phyloP scores from a whole-genome alignment of 441 rosid species.

The Gossypium aridum region DNA sequence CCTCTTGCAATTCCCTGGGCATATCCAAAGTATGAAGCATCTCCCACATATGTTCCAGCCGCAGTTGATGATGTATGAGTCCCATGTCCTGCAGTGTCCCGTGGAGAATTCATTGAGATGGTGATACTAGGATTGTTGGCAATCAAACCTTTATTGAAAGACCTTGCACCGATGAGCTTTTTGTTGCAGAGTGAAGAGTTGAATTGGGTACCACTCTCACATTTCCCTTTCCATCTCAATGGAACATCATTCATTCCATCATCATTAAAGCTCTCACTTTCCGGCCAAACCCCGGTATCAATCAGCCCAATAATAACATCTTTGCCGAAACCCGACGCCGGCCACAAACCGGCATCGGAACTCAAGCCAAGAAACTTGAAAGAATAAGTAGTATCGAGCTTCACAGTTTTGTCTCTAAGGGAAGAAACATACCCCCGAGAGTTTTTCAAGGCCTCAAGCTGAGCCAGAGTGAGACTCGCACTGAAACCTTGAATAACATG shows the following conservation, averaged over 20 bases:
- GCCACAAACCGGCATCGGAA: neutral
- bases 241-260: constrained; percentile 1
- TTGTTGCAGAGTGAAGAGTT: neutral
- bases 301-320: neutral
- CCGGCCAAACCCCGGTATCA: neutral
- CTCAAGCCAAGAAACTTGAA: neutral
- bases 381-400: constrained; percentile 21
- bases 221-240: neutral
- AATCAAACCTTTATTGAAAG: neutral
- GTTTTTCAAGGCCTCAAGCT: constrained; percentile 36
- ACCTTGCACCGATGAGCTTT: neutral
- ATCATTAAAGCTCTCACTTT: neutral
- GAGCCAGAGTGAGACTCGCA: constrained; percentile 39
- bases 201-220: neutral
- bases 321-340: neutral
- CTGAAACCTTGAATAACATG: constrained; percentile 48
- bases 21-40: constrained; percentile 28
- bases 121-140: neutral
- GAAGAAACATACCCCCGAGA: constrained; percentile 44
- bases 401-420: constrained; percentile 32
- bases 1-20: neutral
- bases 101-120: constrained; percentile 1
- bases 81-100: constrained; percentile 33
- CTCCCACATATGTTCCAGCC: constrained; percentile 23
- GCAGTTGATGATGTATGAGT: constrained; percentile 37